A percentile compares a stretch with the other conserved stretches of the same genome.
Conservation (phyloP, 768 basidiomycete genomes). For the Lyophyllum decastes region DNA sequence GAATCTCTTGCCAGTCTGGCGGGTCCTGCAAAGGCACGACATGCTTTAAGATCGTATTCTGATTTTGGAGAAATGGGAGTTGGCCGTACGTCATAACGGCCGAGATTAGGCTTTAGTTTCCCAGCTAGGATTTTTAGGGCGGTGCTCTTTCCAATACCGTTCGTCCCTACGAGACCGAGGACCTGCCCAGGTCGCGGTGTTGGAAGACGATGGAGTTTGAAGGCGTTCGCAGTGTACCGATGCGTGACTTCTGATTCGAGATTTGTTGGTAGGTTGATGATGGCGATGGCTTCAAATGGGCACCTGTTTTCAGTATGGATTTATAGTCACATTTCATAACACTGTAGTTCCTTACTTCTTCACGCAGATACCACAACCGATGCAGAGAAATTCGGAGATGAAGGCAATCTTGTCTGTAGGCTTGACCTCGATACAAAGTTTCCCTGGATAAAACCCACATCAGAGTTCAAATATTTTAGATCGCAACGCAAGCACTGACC, state of each 20-base stretch:
- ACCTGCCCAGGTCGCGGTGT: constrained; percentile 98
- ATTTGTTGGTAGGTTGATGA: constrained; percentile 98
- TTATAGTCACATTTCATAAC: background rate
- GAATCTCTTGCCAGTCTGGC: constrained; percentile 98
- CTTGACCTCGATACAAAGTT: constrained; percentile 98
- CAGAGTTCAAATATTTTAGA: background rate
- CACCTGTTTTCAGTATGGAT: constrained; percentile 55
- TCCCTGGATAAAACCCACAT: constrained; percentile 52
- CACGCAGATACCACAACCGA: constrained; percentile 99
- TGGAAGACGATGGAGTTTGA: constrained; percentile 97
- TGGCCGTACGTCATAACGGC: constrained; percentile 83
- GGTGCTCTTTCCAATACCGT: constrained; percentile 99
- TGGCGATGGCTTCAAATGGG: constrained; percentile 98
- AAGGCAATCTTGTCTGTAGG: constrained; percentile 96
- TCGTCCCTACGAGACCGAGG: constrained; percentile 97
- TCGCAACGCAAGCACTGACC: constrained; percentile 11
- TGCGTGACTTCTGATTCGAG: constrained; percentile 95
- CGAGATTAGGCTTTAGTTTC: constrained; percentile 97
- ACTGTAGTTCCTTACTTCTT: constrained; percentile 75
- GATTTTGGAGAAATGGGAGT: background rate
- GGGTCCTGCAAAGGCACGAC: constrained; percentile 63
- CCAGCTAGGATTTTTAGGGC: constrained; percentile 96
- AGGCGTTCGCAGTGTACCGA: constrained; percentile 96
- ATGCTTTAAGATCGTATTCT: background rate
- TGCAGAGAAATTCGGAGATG: constrained; percentile 98